Evolutionary conservation across 805 yeast genomes (phyloP), one percentile per base, ranked within the genome.

Genomic region (Ogataea zsoltii): DNA sequence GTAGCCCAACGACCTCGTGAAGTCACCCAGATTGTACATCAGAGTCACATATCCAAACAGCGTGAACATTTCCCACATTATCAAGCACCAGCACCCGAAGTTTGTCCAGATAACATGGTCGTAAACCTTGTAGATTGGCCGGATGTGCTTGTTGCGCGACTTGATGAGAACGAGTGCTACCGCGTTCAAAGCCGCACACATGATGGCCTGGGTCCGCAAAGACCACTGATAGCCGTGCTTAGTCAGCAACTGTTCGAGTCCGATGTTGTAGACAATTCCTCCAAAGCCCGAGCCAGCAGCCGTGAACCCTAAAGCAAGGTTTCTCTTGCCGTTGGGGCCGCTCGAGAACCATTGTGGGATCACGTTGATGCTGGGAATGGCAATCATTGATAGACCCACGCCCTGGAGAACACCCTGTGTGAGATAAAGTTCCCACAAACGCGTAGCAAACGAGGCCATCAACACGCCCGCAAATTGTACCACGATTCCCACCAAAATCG

Each of bases 361-460:
- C 12, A 84, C 63, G 2, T 80, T 72, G 16, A 80, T 66, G 4
- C 79, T 80, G 1, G 92, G 85, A 3, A 81, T 71, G 42, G 79
- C 76, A 29, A 81, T 68, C 13, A 80, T 59, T 0, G 88, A 80
- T 53, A 80, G 60, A 2, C 83, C 83, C 26, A 76, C 57, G 26
- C 89, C 85, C 42, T 74, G 75, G 34, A 85, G 48, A 2, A 83
- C 68, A 23, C 92, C 91, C 63, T 85, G 91, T 6, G 88, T 78
- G 33, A 82, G 61, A 55, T 75, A 82, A 12, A 86, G 57, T 50
- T 86, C 82, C 90, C 91, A 85, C 16, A 80, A 57, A 31, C 71
- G 68, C 2, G 71, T 75, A 1, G 85, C 63, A 55, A 74, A 82
- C 6, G 85, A 76, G 1, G 91, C 89, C 51, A 85, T 54, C 44